phyloP scores from a whole-genome alignment of 2,329 filamentous ascomycete genomes.

The Zymoseptoria ardabiliae region DNA sequence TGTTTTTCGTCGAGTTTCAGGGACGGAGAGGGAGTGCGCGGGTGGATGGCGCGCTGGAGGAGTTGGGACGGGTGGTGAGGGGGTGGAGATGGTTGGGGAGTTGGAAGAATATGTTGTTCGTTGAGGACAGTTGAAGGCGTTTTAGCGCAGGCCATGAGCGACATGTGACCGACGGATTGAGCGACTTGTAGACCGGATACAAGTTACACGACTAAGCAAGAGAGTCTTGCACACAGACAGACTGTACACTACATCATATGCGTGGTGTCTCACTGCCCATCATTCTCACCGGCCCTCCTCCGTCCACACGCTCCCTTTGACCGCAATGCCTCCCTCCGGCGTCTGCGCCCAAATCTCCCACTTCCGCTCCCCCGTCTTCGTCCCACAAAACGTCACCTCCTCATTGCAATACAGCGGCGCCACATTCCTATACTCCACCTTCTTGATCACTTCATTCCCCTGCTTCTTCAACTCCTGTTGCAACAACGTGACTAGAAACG shows the following conservation, averaged over 20 bases:
- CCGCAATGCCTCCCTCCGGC: constrained; percentile 36
- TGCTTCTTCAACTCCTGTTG: constrained; percentile 43
- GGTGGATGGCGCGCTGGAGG: constrained; percentile 54
- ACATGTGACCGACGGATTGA: too few species aligned
- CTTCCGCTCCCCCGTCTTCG: constrained; percentile 38
- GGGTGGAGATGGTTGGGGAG: constrained; percentile 51
- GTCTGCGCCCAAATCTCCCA: constrained; percentile 37
- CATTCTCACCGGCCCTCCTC: constrained; percentile 11
- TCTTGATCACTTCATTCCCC: constrained; percentile 39
- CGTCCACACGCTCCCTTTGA: constrained; percentile 36
- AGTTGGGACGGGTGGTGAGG: constrained; percentile 52
- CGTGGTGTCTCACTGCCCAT: background rate
- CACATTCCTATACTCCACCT: constrained; percentile 72
- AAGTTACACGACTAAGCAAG: too few species aligned
- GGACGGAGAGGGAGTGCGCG: constrained; percentile 51
- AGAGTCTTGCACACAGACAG: too few species aligned
- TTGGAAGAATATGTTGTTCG: constrained; percentile 13
- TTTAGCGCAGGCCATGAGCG: too few species aligned
- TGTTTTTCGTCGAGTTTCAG: constrained; percentile 90
- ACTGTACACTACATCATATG: constrained; percentile 4
- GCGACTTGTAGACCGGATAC: too few species aligned
- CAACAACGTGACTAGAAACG: constrained; percentile 66
- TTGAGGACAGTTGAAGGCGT: too few species aligned
- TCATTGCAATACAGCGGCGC: constrained; percentile 73
- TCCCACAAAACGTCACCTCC: constrained; percentile 61